Evolutionary conservation across 2,329 filamentous ascomycete species (phyloP), one percentile per base, ranked within the genome.

Genomic region (Colletotrichum liriopes): DNA sequence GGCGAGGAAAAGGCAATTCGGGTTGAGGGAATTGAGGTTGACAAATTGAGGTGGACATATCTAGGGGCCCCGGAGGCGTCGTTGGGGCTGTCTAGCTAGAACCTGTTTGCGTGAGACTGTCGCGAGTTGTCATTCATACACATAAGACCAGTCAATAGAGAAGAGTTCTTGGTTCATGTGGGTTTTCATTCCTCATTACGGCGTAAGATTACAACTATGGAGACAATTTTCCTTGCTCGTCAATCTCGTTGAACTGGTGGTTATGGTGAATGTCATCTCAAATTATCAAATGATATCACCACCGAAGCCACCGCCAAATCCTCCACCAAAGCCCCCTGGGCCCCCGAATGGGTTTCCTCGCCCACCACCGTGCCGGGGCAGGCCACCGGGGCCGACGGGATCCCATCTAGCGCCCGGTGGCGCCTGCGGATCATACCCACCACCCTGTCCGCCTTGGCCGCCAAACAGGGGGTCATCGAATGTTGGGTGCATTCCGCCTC

Each of bases 391-490:
- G 0, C 93, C 93, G 29, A 95, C 83, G 2, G 96, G 96, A 84
- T 98, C 96, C 84, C 94, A 98, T 75, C 96, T 87, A n/a, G 95
- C 93, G 1, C 96, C 96, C 2, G 94, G 95, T 5, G 96, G 96
- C 37, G 90, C 92, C 79, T 92, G 92, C 1, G 93, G 91, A 78
- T 95, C 89, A 89, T 92, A n/a, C 47, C 65, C 85, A 45, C 80
- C 85, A 45, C 86, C 81, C 8, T 80, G 84, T 1, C 82, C 81
- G 12, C 84, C 84, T 12, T 81, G 82, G 0, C 92, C 92, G 7
- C 88, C 88, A 79, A 98, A 98, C 59, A 98, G 82, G 8, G 94
- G 94, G 79, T 98, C 95, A 77, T 98, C 94, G 80, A 98, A 96
- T 0, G 95, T 97, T 0, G 96, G 96, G 82, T 98, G 94, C 96